Evolutionary conservation across 1,139 yeast genomes (phyloP), one percentile per base, ranked within the genome.

Genomic region (Pichia sp.): DNA sequence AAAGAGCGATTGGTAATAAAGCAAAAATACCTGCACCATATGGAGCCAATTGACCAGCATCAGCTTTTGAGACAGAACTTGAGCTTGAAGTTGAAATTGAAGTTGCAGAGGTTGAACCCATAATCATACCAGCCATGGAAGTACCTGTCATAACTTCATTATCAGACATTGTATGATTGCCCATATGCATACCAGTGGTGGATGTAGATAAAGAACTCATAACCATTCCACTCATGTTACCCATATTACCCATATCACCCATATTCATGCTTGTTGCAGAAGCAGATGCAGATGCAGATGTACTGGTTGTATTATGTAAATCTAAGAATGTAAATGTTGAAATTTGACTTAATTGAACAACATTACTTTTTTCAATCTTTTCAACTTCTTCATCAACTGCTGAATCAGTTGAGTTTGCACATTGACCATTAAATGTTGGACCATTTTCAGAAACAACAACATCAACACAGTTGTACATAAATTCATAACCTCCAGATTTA

Each of bases 381-480:
- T 20, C 31, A 31, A 26, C 26, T 22, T 33, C 36, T 26, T 20
- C 16, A 31, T 39, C 41, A 11, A 16, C 20, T 11, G 8, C 10
- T 23, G 24, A 7, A 6, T 7, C 5, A 4, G 40, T 23, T 12
- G 40, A 37, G 16, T 37, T 37, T 12, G 40, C 12, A 24, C 40
- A 37, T 37, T 37, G 40, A 9, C 28, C 28, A 25, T 35, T 26
- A 4, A 34, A 25, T 25, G 26, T 10, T 23, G 59, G 59, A 24
- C 61, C 63, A 25, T 55, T 50, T 7, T 51, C 42, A 33, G 53
- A 46, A 38, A 60, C 54, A 23, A 47, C 42, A 35, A 60, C 51
- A 48, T 59, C 63, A 16, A 60, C 50, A 51, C 62, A 60, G 43
- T 59, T 59, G 45, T 54, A 59, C 57, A 58, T 57, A 46, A 30